A percentile compares a stretch with the other conserved stretches of the same genome.
Evolutionary conservation across 1,284 basidiomycete genomes (phyloP).

Genomic region (Tilletia walkeri): DNA sequence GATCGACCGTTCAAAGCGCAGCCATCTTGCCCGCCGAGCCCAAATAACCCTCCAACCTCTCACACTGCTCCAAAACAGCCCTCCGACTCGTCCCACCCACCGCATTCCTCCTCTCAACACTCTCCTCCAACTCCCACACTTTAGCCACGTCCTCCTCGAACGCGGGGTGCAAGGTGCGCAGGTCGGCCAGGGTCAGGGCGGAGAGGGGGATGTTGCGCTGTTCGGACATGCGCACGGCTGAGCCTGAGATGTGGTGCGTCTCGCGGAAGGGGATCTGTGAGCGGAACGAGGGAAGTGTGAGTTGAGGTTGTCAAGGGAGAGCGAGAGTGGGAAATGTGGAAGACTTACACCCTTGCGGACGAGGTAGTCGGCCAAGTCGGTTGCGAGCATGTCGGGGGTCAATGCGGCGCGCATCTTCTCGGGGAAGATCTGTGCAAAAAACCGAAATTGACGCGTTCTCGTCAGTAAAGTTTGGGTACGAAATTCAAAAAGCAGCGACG

Average conservation of each 20-base stretch:
- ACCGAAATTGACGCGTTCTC: neutral
- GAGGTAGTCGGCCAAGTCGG: constrained; percentile 94
- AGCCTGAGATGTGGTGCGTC: constrained; percentile 95
- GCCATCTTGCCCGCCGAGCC: neutral
- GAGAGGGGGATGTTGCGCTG: constrained; percentile 72
- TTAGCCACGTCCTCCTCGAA: constrained; percentile 75
- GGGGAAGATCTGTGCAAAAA: constrained; percentile 69
- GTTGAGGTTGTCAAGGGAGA: constrained; percentile 4
- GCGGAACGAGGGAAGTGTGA: neutral
- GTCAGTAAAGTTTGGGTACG: too few relatives aligned
- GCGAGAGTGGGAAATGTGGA: constrained; percentile 7
- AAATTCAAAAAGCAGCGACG: neutral
- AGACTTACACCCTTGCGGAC: constrained; percentile 87
- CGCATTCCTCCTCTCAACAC: constrained; percentile 88
- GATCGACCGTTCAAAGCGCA: neutral
- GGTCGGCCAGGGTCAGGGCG: constrained; percentile 76
- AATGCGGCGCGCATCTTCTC: constrained; percentile 85
- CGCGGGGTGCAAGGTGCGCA: constrained; percentile 70
- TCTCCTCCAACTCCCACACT: constrained; percentile 58
- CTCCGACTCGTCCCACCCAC: constrained; percentile 84
- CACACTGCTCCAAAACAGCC: constrained; percentile 76
- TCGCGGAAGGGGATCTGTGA: constrained; percentile 79
- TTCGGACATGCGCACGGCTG: constrained; percentile 91
- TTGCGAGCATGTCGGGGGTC: constrained; percentile 95
- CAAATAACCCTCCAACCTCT: constrained; percentile 27